Evolutionary conservation across 1,284 basidiomycete species (phyloP).

Genomic region (Apiotrichum porosum): DNA sequence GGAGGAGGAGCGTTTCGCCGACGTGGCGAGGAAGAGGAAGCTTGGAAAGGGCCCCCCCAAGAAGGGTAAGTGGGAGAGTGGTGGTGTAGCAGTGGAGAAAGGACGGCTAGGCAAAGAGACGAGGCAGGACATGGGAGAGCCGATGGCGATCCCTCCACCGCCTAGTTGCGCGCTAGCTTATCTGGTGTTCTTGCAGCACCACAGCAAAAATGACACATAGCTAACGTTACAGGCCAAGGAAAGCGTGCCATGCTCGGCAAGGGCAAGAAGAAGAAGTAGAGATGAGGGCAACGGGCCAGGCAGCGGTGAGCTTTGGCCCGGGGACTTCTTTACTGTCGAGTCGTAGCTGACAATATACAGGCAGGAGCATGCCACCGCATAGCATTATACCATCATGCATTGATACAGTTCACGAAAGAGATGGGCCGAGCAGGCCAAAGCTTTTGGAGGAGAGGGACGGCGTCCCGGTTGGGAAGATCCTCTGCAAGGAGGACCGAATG

Average conservation of each 20-base stretch:
- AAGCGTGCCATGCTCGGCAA: slow-evolving; percentile 9
- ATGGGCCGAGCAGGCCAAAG: too few relatives aligned
- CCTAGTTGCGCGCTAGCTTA: neutral
- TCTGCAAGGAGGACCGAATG: too few relatives aligned
- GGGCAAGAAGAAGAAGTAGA: slow-evolving; percentile 16
- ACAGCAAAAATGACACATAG: too few relatives aligned
- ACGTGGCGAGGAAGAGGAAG: slow-evolving; percentile 26
- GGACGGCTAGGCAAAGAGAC: neutral
- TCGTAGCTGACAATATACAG: neutral
- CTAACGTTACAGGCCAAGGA: slow-evolving; percentile 11
- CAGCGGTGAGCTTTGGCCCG: neutral
- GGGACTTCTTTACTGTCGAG: neutral
- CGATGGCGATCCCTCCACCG: too few relatives aligned
- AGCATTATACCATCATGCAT: slow-evolving; percentile 11
- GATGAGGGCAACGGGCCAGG: neutral
- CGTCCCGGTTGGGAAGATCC: too few relatives aligned
- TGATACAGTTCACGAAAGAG: slow-evolving; percentile 2
- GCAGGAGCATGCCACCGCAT: neutral
- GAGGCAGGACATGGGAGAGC: neutral
- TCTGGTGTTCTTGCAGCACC: too few relatives aligned
- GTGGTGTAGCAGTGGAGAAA: too few relatives aligned
- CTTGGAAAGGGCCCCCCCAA: slow-evolving; percentile 42
- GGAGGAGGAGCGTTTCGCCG: slow-evolving; percentile 30
- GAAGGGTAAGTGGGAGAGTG: slow-evolving; percentile 41
- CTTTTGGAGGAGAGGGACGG: too few relatives aligned